phyloP scores from a whole-genome alignment of 1,284 basidiomycete genomes.

The Cryptococcus hybrid region DNA sequence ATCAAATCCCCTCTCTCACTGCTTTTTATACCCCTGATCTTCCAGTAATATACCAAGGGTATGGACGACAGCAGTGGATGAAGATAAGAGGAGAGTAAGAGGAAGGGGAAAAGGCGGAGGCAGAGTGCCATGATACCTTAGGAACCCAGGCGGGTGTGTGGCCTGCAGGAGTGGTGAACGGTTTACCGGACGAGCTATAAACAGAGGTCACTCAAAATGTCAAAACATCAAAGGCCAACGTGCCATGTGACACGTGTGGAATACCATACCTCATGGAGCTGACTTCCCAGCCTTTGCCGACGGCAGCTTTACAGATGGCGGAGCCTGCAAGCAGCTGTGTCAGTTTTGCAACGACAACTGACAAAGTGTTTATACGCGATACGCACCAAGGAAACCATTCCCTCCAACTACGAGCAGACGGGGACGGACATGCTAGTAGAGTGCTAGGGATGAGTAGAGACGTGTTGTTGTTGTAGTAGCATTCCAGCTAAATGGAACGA shows the following conservation, averaged over 20 bases:
- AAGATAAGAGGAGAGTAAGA: conserved; percentile 68
- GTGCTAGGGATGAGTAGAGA: not conserved
- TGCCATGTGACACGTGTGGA: too few species aligned
- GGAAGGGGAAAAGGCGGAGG: conserved; percentile 71
- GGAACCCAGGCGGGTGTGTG: conserved; percentile 80
- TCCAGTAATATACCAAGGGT: conserved; percentile 93
- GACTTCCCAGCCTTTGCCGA: conserved; percentile 80
- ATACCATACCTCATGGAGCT: conserved; percentile 74
- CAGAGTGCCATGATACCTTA: conserved; percentile 75
- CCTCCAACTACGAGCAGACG: conserved; percentile 82
- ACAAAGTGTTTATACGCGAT: not conserved
- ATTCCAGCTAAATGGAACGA: not conserved
- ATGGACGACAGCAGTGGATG: conserved; percentile 77
- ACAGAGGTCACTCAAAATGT: not conserved
- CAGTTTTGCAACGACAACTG: not conserved
- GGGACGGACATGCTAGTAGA: conserved; percentile 18
- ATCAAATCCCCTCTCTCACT: conserved; percentile 51
- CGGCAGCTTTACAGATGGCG: conserved; percentile 81
- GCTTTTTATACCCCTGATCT: conserved; percentile 73
- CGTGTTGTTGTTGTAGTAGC: not conserved
- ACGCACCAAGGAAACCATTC: conserved; percentile 86
- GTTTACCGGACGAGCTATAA: conserved; percentile 74
- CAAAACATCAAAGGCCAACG: too few species aligned
- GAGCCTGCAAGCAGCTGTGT: conserved; percentile 62
- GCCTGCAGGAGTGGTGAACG: conserved; percentile 83